Base-by-base conservation (phyloP, 176 grass and related monocot species). In the Raddia distichophylla region DNA sequence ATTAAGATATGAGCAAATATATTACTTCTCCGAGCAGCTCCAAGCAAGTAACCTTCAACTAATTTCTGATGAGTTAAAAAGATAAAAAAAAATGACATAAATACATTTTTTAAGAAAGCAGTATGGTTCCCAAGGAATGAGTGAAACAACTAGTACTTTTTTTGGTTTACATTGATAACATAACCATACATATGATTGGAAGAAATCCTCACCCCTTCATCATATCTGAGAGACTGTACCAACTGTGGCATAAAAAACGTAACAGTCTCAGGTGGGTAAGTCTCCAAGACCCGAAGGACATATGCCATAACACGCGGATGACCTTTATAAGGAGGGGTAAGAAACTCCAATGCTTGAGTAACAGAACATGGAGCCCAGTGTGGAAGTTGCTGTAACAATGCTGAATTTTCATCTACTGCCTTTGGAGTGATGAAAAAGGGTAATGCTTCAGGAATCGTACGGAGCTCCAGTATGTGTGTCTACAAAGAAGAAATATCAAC, bases 1-100 rank as follows among this genome's bases (percentile, higher is more conserved):
- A 99, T 99, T 78, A 99, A 89, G 71, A 99, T 99, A 93, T 99
- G 96, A 88, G 96, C 86, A 95, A 99, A 99, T 84, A 95, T 91
- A 82, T 95, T 95, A 85, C 96, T 99, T 91, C 91, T 93, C 18
- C 70, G 84, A 80, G 93, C 87, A 82, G 96, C 96, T 91, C 96
- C 88, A 87, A 99, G 96, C 85, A 99, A 90, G 68, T 99, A 99
- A 49, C 96, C 91, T 91, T 99, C 96, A 80, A 99, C 93, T 82
- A 99, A 88, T 84, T 89, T 99, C 96, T 99, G 91, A 79, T 85
- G 32, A 69, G 60, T 81, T 80, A 37, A 82, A 70, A 74, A 78
- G 79, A 27, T n/a, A 86, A 64, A 40, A 33, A 46, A 64, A 72
- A 83, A 13, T 74, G 16, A 76, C 67, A 78, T 13, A 59, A 56